Evolutionary conservation across 2,329 filamentous ascomycete genomes (phyloP).

Genomic region (Didymosphaeria variabile): DNA sequence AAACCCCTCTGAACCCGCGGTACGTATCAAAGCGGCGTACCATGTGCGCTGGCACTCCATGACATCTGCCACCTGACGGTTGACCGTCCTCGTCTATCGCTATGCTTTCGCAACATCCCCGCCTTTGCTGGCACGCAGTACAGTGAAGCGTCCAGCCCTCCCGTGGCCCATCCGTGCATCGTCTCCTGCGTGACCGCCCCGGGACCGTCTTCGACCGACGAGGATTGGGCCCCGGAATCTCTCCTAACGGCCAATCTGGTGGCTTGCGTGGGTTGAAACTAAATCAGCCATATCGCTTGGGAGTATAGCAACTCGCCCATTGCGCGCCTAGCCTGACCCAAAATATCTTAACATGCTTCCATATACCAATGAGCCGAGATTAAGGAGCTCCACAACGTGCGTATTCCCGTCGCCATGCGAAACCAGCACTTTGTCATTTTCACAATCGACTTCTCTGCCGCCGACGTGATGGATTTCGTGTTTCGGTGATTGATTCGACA

Average conservation of each 20-base stretch:
- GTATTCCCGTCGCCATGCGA: conserved; percentile 32
- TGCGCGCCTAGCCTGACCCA: conserved; percentile 35
- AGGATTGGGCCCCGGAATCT: conserved; percentile 31
- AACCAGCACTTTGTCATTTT: conserved; percentile 22
- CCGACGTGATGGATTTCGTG: conserved; percentile 30
- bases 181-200: conserved; percentile 42
- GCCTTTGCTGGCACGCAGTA: conserved; percentile 20
- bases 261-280: conserved; percentile 21
- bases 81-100: conserved; percentile 5
- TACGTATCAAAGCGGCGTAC: conserved; percentile 32
- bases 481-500: conserved; percentile 22
- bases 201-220: conserved; percentile 18
- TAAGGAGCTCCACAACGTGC: conserved; percentile 46
- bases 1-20: conserved; percentile 27
- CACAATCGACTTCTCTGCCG: conserved; percentile 28
- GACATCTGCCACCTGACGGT: conserved; percentile 36
- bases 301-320: conserved; percentile 34
- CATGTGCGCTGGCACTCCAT: conserved; percentile 42
- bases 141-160: conserved; percentile 24
- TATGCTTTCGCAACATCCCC: not conserved
- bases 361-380: conserved; percentile 45
- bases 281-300: conserved; percentile 46
- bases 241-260: conserved; percentile 39
- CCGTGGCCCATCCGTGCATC: conserved; percentile 30
- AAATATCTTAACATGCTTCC: conserved; percentile 25